phyloP scores from a whole-genome alignment of 108 stramenopile genomes.

The Pseudonitzschia delicatissima region DNA sequence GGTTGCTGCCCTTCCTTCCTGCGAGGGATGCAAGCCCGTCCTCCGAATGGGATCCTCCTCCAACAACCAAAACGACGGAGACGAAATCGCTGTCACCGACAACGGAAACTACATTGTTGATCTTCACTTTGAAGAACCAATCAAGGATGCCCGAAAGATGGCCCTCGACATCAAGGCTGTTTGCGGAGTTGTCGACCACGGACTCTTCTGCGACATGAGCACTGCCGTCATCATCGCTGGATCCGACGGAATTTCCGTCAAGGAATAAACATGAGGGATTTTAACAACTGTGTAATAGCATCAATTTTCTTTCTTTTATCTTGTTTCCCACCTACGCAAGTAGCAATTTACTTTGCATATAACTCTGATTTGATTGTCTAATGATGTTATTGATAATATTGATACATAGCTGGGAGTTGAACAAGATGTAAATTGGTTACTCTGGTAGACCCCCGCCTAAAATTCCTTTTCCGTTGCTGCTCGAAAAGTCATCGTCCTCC shows the following conservation, averaged over 20 bases:
- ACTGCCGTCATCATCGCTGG: slow-evolving; percentile 97
- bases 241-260: slow-evolving; percentile 90
- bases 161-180: slow-evolving; percentile 89
- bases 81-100: slow-evolving; percentile 96
- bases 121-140: slow-evolving; percentile 91
- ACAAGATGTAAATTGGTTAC: no score
- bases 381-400: no score
- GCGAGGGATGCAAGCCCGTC: slow-evolving; percentile 87
- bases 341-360: no score
- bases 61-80: slow-evolving; percentile 85
- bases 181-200: slow-evolving; percentile 97
- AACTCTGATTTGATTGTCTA: no score
- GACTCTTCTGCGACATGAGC: slow-evolving; percentile 97
- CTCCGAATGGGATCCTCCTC: slow-evolving; percentile 82
- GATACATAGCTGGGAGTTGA: no score
- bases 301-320: background rate
- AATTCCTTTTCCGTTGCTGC: slow-evolving; percentile 42
- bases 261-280: slow-evolving; percentile 43
- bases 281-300: background rate
- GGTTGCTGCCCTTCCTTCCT: slow-evolving; percentile 80
- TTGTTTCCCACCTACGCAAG: no score
- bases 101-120: slow-evolving; percentile 99
- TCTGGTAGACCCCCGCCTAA: slow-evolving; percentile 31
- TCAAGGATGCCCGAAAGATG: slow-evolving; percentile 84
- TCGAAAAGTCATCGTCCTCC: slow-evolving; percentile 65